These are phyloP conservation scores for Anethum foeniculum DNA, from an alignment of 140 eudicot species.

Conservation along the genomic window DNA sequence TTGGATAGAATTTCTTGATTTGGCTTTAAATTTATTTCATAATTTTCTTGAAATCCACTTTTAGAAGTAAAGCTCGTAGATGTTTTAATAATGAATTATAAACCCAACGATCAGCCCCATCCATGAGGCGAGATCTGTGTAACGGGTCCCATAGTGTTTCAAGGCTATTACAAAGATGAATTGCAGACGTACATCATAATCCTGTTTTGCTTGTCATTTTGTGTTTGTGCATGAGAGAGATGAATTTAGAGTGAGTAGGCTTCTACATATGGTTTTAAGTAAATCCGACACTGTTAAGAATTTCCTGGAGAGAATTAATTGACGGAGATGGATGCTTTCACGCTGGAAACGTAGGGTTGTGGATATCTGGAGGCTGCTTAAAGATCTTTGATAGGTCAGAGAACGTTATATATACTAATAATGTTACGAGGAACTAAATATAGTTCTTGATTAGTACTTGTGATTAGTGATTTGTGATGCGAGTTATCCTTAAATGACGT, in stretches of 20 bases:
- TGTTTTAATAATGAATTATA: conserved; percentile 91
- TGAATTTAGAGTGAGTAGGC: neutral
- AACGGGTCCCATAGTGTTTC: conserved; percentile 76
- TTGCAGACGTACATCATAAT: conserved; percentile 58
- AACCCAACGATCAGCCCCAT: conserved; percentile 67
- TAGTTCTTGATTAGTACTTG: neutral
- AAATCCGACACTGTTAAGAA: conserved; percentile 7
- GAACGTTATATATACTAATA: neutral
- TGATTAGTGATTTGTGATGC: neutral
- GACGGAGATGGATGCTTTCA: conserved; percentile 96
- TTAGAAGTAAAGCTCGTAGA: conserved; percentile 84
- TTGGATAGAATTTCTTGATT: neutral
- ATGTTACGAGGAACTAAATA: neutral
- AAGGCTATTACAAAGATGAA: conserved; percentile 86
- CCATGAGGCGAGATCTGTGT: conserved; percentile 92
- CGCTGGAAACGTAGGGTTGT: conserved; percentile 79
- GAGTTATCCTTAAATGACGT: neutral
- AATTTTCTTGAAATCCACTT: neutral
- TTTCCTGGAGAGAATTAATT: conserved; percentile 63
- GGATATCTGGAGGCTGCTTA: conserved; percentile 77
- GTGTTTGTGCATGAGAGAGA: neutral
- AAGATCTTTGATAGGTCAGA: conserved; percentile 79
- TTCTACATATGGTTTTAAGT: neutral
- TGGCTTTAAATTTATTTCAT: neutral
- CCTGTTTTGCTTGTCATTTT: conserved; percentile 7